A percentile compares a stretch with the other conserved stretches of the same genome.
Conservation (phyloP, 345 rosid species). For the Boechera divaricarpa region DNA sequence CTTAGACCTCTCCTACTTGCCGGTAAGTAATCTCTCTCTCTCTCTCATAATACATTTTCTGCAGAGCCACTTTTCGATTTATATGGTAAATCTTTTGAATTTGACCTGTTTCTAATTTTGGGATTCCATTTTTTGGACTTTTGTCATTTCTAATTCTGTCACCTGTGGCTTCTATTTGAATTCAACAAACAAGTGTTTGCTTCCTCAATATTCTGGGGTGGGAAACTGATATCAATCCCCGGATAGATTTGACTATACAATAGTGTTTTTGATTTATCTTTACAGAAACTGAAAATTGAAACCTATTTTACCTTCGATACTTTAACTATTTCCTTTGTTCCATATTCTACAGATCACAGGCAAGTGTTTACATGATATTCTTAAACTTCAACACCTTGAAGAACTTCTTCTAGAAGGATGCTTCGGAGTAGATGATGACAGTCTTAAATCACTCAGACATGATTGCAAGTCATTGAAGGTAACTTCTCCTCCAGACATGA, state of each 20-base stretch:
- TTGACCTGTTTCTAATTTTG: conserved; percentile 7
- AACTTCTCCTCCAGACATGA: conserved; percentile 20
- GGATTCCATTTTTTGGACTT: not conserved
- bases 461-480: conserved; percentile 56
- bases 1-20: conserved; percentile 58
- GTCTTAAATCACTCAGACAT: conserved; percentile 47
- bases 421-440: conserved; percentile 56
- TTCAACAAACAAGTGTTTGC: not conserved
- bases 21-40: conserved; percentile 29
- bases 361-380: conserved; percentile 51
- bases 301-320: not conserved
- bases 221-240: too few species aligned
- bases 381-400: conserved; percentile 55
- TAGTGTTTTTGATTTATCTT: not conserved
- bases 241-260: too few species aligned
- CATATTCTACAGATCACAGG: conserved; percentile 50
- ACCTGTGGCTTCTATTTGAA: not conserved
- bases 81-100: not conserved
- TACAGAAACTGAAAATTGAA: not conserved
- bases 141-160: not conserved
- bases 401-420: conserved; percentile 59
- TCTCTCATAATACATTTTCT: too few species aligned
- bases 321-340: not conserved
- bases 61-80: not conserved
- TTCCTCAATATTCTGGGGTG: too few species aligned